phyloP scores from a whole-genome alignment of 352 stramenopile species.

The Globisporangium carolinianum region DNA sequence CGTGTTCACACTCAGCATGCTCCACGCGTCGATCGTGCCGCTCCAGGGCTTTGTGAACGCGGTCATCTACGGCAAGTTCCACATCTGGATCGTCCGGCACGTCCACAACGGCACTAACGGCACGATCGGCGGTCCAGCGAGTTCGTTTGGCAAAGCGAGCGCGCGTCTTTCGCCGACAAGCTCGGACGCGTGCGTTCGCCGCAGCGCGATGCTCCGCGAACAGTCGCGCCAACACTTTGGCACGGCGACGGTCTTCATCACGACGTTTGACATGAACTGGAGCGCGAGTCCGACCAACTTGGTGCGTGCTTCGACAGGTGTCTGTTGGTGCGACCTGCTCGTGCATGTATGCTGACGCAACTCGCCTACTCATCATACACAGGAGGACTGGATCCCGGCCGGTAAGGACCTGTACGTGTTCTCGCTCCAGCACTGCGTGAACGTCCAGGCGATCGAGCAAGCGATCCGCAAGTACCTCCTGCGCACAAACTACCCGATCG shows the following conservation, averaged over 20 bases:
- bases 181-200: constrained; percentile 29
- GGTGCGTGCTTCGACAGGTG: constrained; percentile 12
- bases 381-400: constrained; percentile 67
- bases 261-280: constrained; percentile 81
- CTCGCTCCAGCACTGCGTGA: constrained; percentile 69
- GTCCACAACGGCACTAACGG: constrained; percentile 23
- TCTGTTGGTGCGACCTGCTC: neutral
- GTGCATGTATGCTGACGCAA: neutral
- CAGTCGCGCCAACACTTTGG: constrained; percentile 55
- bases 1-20: constrained; percentile 54
- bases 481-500: constrained; percentile 72
- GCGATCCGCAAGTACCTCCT: constrained; percentile 63
- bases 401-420: constrained; percentile 81
- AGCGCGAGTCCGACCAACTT: constrained; percentile 53
- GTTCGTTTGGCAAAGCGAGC: constrained; percentile 18
- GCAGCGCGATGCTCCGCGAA: constrained; percentile 30
- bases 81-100: constrained; percentile 70
- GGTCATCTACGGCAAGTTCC: constrained; percentile 83
- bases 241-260: constrained; percentile 73
- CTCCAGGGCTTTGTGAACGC: constrained; percentile 82
- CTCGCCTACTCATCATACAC: neutral
- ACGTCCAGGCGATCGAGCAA: constrained; percentile 56
- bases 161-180: constrained; percentile 35
- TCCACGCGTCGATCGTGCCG: constrained; percentile 73
- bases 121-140: constrained; percentile 4